These are phyloP conservation scores for Colletotrichum karsti DNA, from an alignment of 2,329 filamentous ascomycete species.

Conservation along the genomic window DNA sequence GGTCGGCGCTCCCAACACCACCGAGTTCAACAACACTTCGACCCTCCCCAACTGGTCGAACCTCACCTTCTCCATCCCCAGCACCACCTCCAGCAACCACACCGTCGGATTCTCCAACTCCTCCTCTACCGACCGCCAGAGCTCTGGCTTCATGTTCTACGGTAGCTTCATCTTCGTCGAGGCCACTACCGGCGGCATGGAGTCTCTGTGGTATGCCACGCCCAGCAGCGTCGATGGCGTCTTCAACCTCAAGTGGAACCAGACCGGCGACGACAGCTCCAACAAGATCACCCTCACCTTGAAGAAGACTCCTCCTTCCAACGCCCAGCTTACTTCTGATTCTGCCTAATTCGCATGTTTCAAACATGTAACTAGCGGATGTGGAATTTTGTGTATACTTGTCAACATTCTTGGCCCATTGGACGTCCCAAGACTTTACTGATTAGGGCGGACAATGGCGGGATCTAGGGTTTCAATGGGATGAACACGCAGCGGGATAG, in stretches of 20 bases:
- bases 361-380: no score
- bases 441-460: no score
- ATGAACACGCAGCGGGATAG: neutral
- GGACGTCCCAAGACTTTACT: neutral
- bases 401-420: neutral
- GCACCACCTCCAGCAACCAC: constrained; percentile 27
- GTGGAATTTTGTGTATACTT: neutral
- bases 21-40: constrained; percentile 4
- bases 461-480: neutral
- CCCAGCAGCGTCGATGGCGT: constrained; percentile 28
- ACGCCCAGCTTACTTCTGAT: neutral
- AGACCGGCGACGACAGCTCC: constrained; percentile 17
- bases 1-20: constrained; percentile 31
- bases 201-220: constrained; percentile 34
- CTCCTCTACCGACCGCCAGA: constrained; percentile 8
- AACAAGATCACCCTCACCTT: constrained; percentile 31
- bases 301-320: constrained; percentile 30
- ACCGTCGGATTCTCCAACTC: constrained; percentile 31
- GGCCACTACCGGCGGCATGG: constrained; percentile 11
- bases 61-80: constrained; percentile 34
- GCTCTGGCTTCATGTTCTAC: constrained; percentile 37
- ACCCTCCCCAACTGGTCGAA: constrained; percentile 33
- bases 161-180: constrained; percentile 31
- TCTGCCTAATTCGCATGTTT: neutral
- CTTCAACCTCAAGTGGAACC: constrained; percentile 36